Evolutionary conservation across 1,284 basidiomycete species (phyloP).

Genomic region (Trametes pubescens): DNA sequence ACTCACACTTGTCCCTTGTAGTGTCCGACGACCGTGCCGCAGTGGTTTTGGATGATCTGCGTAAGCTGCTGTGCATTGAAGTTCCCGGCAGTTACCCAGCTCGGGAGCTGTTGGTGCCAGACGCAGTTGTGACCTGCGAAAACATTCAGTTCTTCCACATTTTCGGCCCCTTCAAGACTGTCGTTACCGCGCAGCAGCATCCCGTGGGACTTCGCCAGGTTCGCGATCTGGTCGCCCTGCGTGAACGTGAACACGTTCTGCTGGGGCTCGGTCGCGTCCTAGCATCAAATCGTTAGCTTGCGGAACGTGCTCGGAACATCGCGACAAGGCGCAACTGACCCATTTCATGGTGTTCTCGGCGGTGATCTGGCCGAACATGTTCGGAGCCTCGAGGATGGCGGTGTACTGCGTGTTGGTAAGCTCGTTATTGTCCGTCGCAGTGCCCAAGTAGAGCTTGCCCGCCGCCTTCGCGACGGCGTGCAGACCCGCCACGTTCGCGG

Average conservation of each 20-base stretch:
- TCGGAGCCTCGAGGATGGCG: conserved; percentile 49
- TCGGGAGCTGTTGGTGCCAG: conserved; percentile 63
- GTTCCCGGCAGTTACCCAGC: conserved; percentile 56
- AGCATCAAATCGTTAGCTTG: not conserved
- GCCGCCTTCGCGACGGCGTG: conserved; percentile 53
- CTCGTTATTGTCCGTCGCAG: conserved; percentile 67
- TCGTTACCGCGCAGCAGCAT: conserved; percentile 45
- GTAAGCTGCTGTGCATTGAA: conserved; percentile 53
- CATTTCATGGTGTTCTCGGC: conserved; percentile 67
- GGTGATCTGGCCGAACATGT: conserved; percentile 59
- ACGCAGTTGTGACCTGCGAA: conserved; percentile 55
- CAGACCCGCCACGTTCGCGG: conserved; percentile 42
- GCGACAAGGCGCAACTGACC: conserved; percentile 42
- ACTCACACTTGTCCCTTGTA: conserved; percentile 60
- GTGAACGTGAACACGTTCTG: conserved; percentile 57
- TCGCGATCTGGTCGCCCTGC: conserved; percentile 53
- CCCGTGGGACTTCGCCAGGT: conserved; percentile 54
- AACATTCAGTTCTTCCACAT: not conserved
- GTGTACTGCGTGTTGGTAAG: conserved; percentile 56
- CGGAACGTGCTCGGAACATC: not conserved
- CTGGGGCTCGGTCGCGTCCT: conserved; percentile 62
- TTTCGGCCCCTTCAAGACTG: not conserved
- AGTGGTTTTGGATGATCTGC: conserved; percentile 55
- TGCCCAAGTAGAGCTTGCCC: conserved; percentile 65
- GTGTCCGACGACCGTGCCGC: conserved; percentile 54